phyloP scores from a whole-genome alignment of 1,139 yeast genomes.

The Yamadazyma conglobata region DNA sequence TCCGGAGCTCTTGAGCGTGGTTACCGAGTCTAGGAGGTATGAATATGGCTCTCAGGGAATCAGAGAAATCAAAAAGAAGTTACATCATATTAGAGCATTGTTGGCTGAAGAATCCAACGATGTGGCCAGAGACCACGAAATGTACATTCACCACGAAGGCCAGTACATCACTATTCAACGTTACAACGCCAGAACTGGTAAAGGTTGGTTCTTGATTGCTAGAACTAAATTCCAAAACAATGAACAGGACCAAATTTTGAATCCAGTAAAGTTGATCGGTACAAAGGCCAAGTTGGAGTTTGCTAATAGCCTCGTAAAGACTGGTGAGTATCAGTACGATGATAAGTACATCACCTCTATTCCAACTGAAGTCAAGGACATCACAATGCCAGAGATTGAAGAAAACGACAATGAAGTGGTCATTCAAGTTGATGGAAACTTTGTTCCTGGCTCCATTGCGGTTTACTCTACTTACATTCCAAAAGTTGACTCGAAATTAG shows the following conservation, averaged over 20 bases:
- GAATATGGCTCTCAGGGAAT: constrained; percentile 56
- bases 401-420: constrained; percentile 36
- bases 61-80: constrained; percentile 59
- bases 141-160: constrained; percentile 92
- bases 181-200: constrained; percentile 76
- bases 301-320: constrained; percentile 52
- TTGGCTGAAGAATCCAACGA: constrained; percentile 67
- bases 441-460: constrained; percentile 90
- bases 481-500: constrained; percentile 49
- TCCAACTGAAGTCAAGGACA: constrained; percentile 57
- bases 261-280: constrained; percentile 64
- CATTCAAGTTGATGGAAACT: constrained; percentile 48
- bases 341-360: constrained; percentile 52
- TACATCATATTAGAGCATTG: constrained; percentile 55
- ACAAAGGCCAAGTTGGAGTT: constrained; percentile 60
- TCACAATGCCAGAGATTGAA: constrained; percentile 49
- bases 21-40: constrained; percentile 69
- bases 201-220: constrained; percentile 86
- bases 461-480: constrained; percentile 74
- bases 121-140: constrained; percentile 72
- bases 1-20: constrained; percentile 78
- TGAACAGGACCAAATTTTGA: constrained; percentile 48
- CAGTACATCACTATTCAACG: constrained; percentile 91
- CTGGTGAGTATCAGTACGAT: constrained; percentile 47
- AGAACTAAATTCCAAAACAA: constrained; percentile 64